Percentiles rank a stretch among this genome's conserved stretches.
phyloP scores from a whole-genome alignment of 2,329 filamentous ascomycete genomes.

The Bimuria novae-zelandiae region DNA sequence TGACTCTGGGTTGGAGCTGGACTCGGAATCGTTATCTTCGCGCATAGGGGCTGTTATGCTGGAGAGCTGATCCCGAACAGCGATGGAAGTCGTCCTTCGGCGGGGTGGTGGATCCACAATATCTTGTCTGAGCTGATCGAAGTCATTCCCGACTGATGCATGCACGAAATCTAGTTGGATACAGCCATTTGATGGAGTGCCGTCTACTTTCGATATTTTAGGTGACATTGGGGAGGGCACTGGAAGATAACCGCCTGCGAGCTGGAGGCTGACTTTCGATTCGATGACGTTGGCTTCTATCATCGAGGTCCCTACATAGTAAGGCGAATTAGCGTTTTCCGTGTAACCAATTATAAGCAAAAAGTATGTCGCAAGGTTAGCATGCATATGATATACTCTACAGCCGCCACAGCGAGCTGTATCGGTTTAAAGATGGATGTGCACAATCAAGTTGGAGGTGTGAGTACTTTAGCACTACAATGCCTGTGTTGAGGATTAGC shows the following conservation, averaged over 20 bases:
- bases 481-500: background rate
- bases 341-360: background rate
- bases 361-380: background rate
- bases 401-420: background rate
- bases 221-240: background rate
- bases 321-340: background rate
- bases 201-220: background rate
- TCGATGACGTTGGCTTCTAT: background rate
- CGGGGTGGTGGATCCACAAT: background rate
- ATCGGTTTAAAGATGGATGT: background rate
- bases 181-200: background rate
- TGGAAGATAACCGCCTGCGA: background rate
- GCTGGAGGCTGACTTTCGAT: background rate
- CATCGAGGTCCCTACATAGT: background rate
- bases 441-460: background rate
- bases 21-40: conserved; percentile 5
- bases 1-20: background rate
- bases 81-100: background rate
- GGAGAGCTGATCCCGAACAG: conserved; percentile 12
- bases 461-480: background rate
- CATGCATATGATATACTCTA: background rate
- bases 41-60: conserved; percentile 16
- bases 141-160: background rate
- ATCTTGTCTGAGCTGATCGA: background rate
- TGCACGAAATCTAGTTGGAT: background rate